A percentile compares a stretch with the other conserved stretches of the same genome.
These are phyloP conservation scores for Rhypophila decipiens DNA, from an alignment of 495 filamentous ascomycete genomes.

Conservation along the genomic window DNA sequence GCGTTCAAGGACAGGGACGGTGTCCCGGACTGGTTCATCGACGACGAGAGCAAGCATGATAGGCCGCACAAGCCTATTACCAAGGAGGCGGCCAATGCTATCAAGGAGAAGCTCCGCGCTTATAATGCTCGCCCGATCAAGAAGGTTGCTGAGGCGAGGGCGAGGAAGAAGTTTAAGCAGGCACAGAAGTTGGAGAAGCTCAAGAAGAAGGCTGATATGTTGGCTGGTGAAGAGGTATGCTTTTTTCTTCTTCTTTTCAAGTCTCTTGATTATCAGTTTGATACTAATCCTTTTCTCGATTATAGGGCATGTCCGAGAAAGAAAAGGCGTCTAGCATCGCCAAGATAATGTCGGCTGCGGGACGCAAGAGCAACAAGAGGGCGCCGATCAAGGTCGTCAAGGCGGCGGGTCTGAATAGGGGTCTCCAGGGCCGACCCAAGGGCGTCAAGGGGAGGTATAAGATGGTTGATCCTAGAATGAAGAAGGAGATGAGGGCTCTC, in stretches of 20 bases:
- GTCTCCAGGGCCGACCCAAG: slow-evolving; percentile 52
- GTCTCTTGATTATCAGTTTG: neutral
- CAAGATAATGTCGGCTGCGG: slow-evolving; percentile 72
- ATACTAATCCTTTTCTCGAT: neutral
- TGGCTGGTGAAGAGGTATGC: slow-evolving; percentile 68
- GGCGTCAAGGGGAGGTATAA: slow-evolving; percentile 93
- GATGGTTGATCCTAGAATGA: slow-evolving; percentile 95
- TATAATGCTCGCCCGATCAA: slow-evolving; percentile 97
- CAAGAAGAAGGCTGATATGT: slow-evolving; percentile 83
- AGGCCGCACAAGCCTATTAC: slow-evolving; percentile 80
- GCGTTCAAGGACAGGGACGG: slow-evolving; percentile 88
- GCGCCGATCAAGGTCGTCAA: slow-evolving; percentile 83
- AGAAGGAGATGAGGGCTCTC: slow-evolving; percentile 92
- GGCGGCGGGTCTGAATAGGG: slow-evolving; percentile 76
- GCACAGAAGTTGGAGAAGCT: slow-evolving; percentile 86
- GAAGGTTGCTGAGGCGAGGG: slow-evolving; percentile 95
- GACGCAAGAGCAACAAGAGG: slow-evolving; percentile 82
- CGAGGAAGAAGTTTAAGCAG: slow-evolving; percentile 92
- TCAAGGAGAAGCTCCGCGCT: slow-evolving; percentile 89
- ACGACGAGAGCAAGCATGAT: slow-evolving; percentile 82
- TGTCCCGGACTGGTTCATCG: slow-evolving; percentile 95
- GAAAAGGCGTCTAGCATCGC: slow-evolving; percentile 86
- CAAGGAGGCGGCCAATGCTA: slow-evolving; percentile 83
- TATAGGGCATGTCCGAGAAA: slow-evolving; percentile 71
- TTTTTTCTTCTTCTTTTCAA: no score